Percentiles rank a stretch among this genome's conserved stretches.
Evolutionary conservation across 2,329 filamentous ascomycete species (phyloP).

Genomic region (Botrytis deweyae): DNA sequence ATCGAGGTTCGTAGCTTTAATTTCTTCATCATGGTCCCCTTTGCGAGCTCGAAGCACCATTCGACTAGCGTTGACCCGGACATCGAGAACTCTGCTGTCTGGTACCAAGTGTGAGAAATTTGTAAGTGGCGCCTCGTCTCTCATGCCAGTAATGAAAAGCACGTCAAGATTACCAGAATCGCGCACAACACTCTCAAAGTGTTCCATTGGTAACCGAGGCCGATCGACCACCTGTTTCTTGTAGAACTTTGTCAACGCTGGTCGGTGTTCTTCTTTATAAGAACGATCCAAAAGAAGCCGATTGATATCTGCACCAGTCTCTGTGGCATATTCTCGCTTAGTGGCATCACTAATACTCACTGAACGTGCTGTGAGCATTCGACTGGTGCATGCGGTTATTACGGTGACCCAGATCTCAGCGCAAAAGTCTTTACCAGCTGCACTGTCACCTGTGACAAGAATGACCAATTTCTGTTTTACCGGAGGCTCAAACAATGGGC

Average conservation of each 20-base stretch:
- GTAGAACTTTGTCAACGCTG: conserved; percentile 53
- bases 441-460: conserved; percentile 49
- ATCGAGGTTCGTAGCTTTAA: conserved; percentile 25
- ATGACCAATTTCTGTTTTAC: conserved; percentile 49
- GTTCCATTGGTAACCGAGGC: conserved; percentile 47
- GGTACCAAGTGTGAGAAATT: conserved; percentile 55
- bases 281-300: conserved; percentile 52
- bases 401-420: conserved; percentile 51
- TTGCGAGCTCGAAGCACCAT: conserved; percentile 42
- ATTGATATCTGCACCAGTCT: conserved; percentile 48
- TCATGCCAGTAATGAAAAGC: conserved; percentile 53
- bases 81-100: conserved; percentile 52
- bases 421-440: conserved; percentile 61
- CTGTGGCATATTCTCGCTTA: conserved; percentile 57
- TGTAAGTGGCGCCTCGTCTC: conserved; percentile 58
- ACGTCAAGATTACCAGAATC: conserved; percentile 49
- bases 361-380: conserved; percentile 42
- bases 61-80: conserved; percentile 47
- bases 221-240: conserved; percentile 44
- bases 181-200: conserved; percentile 47
- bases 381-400: conserved; percentile 38
- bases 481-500: conserved; percentile 48
- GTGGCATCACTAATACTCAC: conserved; percentile 57
- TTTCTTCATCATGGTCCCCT: conserved; percentile 29
- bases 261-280: conserved; percentile 62